Evolutionary conservation across 345 rosid genomes (phyloP).

Genomic region (Ceriops tagal): DNA sequence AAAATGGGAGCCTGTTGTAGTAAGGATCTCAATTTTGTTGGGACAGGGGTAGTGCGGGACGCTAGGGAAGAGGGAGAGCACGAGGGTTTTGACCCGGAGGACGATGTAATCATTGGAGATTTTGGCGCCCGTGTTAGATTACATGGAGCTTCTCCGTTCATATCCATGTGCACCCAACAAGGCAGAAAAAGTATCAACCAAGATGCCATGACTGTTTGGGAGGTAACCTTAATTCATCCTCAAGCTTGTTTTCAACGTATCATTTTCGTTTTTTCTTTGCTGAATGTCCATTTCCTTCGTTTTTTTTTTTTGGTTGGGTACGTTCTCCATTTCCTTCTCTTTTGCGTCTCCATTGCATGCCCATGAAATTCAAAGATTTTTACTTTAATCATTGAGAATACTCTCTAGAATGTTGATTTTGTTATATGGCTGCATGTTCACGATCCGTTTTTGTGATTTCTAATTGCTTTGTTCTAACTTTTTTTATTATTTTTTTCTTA

Average conservation of each 20-base stretch:
- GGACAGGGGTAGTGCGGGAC: slow-evolving; percentile 12
- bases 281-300: not conserved
- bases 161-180: slow-evolving; percentile 71
- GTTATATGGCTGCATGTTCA: too few species aligned
- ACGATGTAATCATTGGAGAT: slow-evolving; percentile 33
- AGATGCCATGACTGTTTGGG: slow-evolving; percentile 92
- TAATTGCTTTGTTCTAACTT: too few species aligned
- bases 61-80: slow-evolving; percentile 21
- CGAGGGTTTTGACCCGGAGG: slow-evolving; percentile 21
- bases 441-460: too few species aligned
- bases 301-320: too few species aligned
- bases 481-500: too few species aligned
- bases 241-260: not conserved
- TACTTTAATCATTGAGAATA: too few species aligned
- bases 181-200: slow-evolving; percentile 85
- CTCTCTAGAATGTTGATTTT: too few species aligned
- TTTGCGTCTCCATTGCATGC: too few species aligned
- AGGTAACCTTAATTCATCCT: slow-evolving; percentile 42
- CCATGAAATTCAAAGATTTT: too few species aligned
- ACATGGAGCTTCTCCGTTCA: slow-evolving; percentile 49
- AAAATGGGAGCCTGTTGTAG: slow-evolving; percentile 91
- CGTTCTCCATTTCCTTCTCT: too few species aligned
- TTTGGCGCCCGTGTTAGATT: slow-evolving; percentile 61
- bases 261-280: not conserved
- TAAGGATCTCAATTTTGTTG: slow-evolving; percentile 31